These are phyloP conservation scores for Daldinia sp. DNA, from an alignment of 2,329 filamentous ascomycete genomes.

Conservation along the genomic window DNA sequence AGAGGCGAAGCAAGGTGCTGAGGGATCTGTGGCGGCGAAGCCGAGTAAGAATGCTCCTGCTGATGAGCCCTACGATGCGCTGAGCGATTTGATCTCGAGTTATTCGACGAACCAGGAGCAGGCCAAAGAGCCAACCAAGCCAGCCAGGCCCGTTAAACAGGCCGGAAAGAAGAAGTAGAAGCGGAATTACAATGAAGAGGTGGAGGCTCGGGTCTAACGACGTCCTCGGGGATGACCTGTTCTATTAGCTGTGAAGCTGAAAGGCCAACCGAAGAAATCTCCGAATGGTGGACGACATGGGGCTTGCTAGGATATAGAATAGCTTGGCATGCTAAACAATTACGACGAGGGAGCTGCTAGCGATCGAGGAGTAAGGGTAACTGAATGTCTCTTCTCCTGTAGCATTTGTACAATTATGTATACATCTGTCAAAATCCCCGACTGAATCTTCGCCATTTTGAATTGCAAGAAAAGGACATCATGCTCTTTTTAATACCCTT, in stretches of 20 bases:
- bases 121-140: conserved; percentile 29
- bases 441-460: conserved; percentile 9
- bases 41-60: conserved; percentile 33
- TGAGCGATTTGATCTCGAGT: conserved; percentile 61
- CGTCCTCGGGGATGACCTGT: not conserved
- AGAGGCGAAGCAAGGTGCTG: not conserved
- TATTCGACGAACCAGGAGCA: conserved; percentile 53
- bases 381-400: conserved; percentile 12
- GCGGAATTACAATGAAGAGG: not conserved
- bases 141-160: not conserved
- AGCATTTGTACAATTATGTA: conserved; percentile 46
- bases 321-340: not conserved
- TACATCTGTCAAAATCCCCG: conserved; percentile 33
- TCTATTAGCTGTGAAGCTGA: not conserved
- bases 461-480: conserved; percentile 31
- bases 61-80: conserved; percentile 44
- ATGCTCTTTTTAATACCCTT: conserved; percentile 5
- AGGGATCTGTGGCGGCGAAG: conserved; percentile 37
- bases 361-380: conserved; percentile 7
- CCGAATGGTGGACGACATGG: not conserved
- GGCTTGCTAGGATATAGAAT: not conserved
- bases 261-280: not conserved
- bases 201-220: not conserved
- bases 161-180: conserved; percentile 41
- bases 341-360: not conserved